Evolutionary conservation across 2,329 filamentous ascomycete species (phyloP).

Genomic region (Alternaria brassicae): DNA sequence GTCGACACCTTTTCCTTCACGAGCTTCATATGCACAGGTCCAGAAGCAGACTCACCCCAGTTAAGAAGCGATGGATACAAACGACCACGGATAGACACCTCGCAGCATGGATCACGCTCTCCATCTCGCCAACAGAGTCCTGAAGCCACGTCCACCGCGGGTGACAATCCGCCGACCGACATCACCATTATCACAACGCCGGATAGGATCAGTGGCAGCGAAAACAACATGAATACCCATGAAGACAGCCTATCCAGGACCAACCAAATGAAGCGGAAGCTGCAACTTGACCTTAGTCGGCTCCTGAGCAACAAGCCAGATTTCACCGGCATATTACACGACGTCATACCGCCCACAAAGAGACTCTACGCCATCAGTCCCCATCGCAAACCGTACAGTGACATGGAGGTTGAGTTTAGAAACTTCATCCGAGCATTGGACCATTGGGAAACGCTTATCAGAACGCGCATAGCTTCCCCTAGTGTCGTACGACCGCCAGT

Average conservation of each 20-base stretch:
- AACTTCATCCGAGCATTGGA: constrained; percentile 3
- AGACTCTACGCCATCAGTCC: neutral
- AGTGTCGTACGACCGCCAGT: neutral
- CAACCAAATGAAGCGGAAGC: neutral
- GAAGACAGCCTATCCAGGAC: neutral
- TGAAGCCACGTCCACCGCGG: neutral
- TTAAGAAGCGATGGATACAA: neutral
- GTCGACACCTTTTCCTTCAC: neutral
- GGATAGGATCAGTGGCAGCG: neutral
- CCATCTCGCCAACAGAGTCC: neutral
- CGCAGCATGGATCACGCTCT: neutral
- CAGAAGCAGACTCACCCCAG: neutral
- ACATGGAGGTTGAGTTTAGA: neutral
- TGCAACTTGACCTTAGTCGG: neutral
- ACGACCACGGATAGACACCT: neutral
- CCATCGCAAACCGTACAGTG: constrained; percentile 1
- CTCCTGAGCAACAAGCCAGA: constrained; percentile 1
- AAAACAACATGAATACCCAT: neutral
- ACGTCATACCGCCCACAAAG: constrained; percentile 1
- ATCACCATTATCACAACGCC: neutral
- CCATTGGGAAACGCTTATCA: constrained; percentile 4
- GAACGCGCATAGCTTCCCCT: neutral
- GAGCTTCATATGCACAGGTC: neutral
- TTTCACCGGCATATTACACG: neutral
- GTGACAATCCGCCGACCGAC: neutral